Base-by-base conservation (phyloP, 2,329 filamentous ascomycete genomes). In the Knoxdaviesia capensis region DNA sequence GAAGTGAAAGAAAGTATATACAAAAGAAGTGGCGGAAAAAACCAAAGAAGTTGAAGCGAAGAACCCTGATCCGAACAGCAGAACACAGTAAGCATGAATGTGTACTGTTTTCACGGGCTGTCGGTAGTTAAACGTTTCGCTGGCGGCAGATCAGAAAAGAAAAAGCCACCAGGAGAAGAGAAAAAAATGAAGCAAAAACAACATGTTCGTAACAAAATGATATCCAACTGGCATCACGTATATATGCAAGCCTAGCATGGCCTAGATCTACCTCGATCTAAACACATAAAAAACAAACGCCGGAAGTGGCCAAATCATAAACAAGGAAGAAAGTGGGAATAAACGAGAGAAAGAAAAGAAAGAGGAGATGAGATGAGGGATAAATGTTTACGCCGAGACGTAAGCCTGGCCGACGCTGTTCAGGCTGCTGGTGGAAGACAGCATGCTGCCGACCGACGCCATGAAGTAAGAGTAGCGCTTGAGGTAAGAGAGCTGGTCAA, bases 391-490 rank as follows among this genome's bases (percentile, higher is more conserved):
- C 34, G 34, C 37, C 42, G 42, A 47, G 49, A 67, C 69, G 49
- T 68, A 74, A 44, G 61, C 61, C 49, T 63, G 52, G 52, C 71
- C 71, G 47, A 60, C 62, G 28, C 47, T 46, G 60, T 61, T 70
- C 29, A 68, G 57, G n/a, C 53, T 32, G 30, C 53, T 56, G 38
- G 52, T 41, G 32, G 56, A 58, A 39, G 54, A 44, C 55, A 71
- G 57, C 48, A 70, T 58, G 42, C 55, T 53, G 49, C 59, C 60
- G 20, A 58, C 51, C 37, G 51, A 39, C 10, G 41, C 46, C 62
- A 67, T 68, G 57, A 71, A 75, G 63, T 71, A 74, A 29, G 70
- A 62, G 59, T 74, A 74, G 46, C 62, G 65, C 50, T 68, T 57
- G 38, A 75, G 63, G 53, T 66, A 72, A 41, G 54, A 52, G 50